Base-by-base conservation (phyloP, 352 stramenopile genomes). In the Aphanomyces astaci region DNA sequence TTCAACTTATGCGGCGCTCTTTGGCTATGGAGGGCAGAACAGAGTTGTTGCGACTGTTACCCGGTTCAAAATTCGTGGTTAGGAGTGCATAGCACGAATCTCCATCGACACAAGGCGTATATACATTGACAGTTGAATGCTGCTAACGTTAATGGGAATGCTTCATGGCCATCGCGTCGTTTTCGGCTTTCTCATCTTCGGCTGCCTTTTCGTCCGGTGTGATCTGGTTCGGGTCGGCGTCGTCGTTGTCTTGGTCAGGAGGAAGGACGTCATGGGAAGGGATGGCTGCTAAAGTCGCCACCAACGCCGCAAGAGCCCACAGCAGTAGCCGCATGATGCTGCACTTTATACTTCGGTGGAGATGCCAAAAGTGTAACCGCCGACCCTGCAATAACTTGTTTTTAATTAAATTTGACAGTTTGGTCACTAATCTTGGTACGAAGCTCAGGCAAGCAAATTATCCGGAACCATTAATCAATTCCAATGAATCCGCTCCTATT, bases 401-500 rank as follows among this genome's bases (percentile, higher is more conserved):
- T n/a, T n/a, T n/a, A n/a, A n/a, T n/a, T n/a, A n/a, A n/a, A n/a
- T n/a, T n/a, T n/a, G 36, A 15, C 7, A 43, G 36, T 43, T 24
- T 22, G 48, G n/a, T 24, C 13, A 59, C 4, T 7, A 39, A 32
- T 22, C 25, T 9, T 30, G 48, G 48, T 25, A 55, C 22, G 15
- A 49, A n/a, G 40, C 17, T n/a, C 15, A 49, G 40, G 40, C 24
- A 22, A 32, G 4, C 0, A n/a, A 36, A 59, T 59, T 59, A 15
- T 40, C 51, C 51, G 51, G 27, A 59, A 25, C 13, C 22, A 53
- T 19, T 53, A n/a, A 53, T 9, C 13, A 9, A 53, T 53, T 25
- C 13, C 13, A 25, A 92, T 92, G 84, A 92, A 92, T 76, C 86
- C 79, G 65, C 70, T 92, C 40, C 72, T 92, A 31, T 77, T 90